phyloP scores from a whole-genome alignment of 371 early-diverging fungal species.

The Saksenaea oblongispora region DNA sequence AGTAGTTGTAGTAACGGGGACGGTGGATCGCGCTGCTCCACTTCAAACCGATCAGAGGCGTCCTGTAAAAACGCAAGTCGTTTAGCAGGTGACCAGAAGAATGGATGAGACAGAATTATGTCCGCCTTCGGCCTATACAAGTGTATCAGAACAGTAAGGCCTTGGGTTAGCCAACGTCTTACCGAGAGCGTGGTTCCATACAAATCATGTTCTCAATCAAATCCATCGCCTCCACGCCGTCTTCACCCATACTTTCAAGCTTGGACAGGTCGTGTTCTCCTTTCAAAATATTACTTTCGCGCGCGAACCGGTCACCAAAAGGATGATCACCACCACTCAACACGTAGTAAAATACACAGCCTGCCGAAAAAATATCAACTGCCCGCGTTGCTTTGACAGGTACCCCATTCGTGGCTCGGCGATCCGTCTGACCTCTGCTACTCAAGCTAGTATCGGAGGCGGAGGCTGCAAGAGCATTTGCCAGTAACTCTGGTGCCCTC shows the following conservation, averaged over 20 bases:
- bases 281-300: constrained; percentile 86
- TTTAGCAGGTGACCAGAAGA: constrained; percentile 88
- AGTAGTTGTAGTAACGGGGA: constrained; percentile 63
- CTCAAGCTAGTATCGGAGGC: constrained; percentile 25
- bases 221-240: constrained; percentile 85
- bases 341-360: constrained; percentile 93
- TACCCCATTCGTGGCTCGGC: constrained; percentile 12
- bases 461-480: constrained; percentile 35
- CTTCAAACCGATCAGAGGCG: constrained; percentile 92
- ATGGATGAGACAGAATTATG: constrained; percentile 85
- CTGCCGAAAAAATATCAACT: constrained; percentile 94
- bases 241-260: constrained; percentile 69
- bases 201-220: constrained; percentile 89
- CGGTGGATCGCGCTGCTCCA: constrained; percentile 79
- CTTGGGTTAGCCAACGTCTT: no score
- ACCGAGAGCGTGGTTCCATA: constrained; percentile 72
- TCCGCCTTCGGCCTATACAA: constrained; percentile 68
- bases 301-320: constrained; percentile 87
- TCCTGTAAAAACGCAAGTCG: constrained; percentile 91
- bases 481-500: constrained; percentile 93
- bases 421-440: constrained; percentile 7
- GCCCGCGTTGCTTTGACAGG: constrained; percentile 78
- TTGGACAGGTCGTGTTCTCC: constrained; percentile 69
- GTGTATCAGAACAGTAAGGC: no score
- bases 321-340: constrained; percentile 92